Base-by-base conservation (phyloP, 306 rosid genomes). In the Amphicarpaea edgeworthii region DNA sequence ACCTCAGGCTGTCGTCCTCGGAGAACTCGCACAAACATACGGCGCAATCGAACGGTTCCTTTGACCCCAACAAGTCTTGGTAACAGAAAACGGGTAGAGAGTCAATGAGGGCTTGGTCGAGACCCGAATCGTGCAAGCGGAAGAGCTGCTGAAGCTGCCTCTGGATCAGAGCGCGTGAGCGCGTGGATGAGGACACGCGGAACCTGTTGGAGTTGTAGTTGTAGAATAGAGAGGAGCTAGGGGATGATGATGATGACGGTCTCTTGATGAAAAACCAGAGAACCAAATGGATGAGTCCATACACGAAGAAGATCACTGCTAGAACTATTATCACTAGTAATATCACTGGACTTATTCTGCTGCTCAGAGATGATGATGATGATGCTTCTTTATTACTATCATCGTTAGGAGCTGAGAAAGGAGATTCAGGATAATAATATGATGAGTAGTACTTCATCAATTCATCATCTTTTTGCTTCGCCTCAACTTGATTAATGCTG, bases 71-170 rank as follows among this genome's bases (percentile, higher is more conserved):
- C 12, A 92, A 68, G 43, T 90, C 93, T 77, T 81, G 70, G 82
- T 88, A 94, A 69, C 11, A 57, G 83, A 94, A 94, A 38, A 90
- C 69, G 21, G 98, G 98, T 8, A 94, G 82, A 30, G 90, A 75
- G 42, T 94, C 95, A 37, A 94, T 79, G 74, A 83, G 66, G 40
- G 92, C 15, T 69, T 92, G 96, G 34, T 94, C 95, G 32, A 94
- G 72, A 21, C 98, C 98, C 0, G 90, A 88, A 50, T 91, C 98
- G 1, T 91, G 98, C 43, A 90, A 70, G 8, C 86, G 86, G 40
- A 94, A 94, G 70, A 94, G 90, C 43, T 94, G 95, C 11, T 90
- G 93, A 72, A 94, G 97, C 87, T 94, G 98, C 32, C 98, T 90
- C 40, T 85, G 97, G 77, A n/a, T n/a, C n/a, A 90, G 84, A 46